phyloP scores from a whole-genome alignment of 1,284 basidiomycete genomes.

The Schizophyllum commune region DNA sequence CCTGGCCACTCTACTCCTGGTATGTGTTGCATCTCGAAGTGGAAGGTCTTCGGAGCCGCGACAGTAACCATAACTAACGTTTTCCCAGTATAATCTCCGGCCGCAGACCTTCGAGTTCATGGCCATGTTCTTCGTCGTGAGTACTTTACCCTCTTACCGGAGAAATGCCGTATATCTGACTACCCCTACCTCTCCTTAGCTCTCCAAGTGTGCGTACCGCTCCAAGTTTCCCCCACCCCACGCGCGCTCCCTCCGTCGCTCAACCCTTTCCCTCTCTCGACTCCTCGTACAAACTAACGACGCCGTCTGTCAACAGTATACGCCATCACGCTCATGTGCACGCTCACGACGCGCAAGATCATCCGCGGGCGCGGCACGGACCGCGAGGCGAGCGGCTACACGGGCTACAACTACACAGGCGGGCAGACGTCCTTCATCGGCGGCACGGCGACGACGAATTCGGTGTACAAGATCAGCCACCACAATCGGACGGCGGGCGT shows the following conservation, averaged over 20 bases:
- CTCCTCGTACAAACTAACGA: not conserved
- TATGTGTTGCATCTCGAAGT: slow-evolving; percentile 9
- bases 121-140: slow-evolving; percentile 22
- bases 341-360: slow-evolving; percentile 36
- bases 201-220: too few species aligned
- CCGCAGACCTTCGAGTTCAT: slow-evolving; percentile 21
- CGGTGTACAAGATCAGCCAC: slow-evolving; percentile 32
- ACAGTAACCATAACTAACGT: not conserved
- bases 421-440: slow-evolving; percentile 3
- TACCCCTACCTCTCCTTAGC: too few species aligned
- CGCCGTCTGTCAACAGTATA: slow-evolving; percentile 15
- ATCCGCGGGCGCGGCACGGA: slow-evolving; percentile 38
- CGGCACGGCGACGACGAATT: slow-evolving; percentile 16
- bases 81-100: slow-evolving; percentile 17
- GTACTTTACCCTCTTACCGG: slow-evolving; percentile 12
- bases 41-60: not conserved
- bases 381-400: slow-evolving; percentile 17
- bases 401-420: not conserved
- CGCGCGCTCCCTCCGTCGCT: too few species aligned
- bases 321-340: slow-evolving; percentile 22
- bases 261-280: too few species aligned
- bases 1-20: slow-evolving; percentile 20
- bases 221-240: too few species aligned
- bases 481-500: slow-evolving; percentile 4
- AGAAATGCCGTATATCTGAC: too few species aligned